Evolutionary conservation across 2,329 filamentous ascomycete genomes (phyloP), one percentile per base, ranked within the genome.

Genomic region (Reticulascus tulasneorum): DNA sequence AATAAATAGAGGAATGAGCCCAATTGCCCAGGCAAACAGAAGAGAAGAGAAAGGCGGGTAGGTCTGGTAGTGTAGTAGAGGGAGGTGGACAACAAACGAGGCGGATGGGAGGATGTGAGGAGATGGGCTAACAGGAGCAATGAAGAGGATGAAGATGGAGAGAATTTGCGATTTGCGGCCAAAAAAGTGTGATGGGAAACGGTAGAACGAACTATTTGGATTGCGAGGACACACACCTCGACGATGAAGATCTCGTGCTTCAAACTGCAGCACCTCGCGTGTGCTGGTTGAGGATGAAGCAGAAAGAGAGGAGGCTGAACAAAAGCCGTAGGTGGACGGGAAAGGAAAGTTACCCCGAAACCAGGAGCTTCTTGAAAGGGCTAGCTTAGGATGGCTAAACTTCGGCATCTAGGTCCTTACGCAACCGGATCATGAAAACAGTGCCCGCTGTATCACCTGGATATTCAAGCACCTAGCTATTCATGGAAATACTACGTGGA

Each of bases 171-270:
- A n/a, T n/a, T 21, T 34, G 29, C 34, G 21, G 23, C 23, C 18
- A 40, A 30, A 28, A 43, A 43, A 36, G 40, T 12, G 40, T 35
- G 29, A 33, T 35, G 40, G 31, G 28, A 46, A 37, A 38, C 38
- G 44, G 38, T 32, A 36, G 29, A 45, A 46, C 45, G 43, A 47
- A 47, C 45, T 46, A 35, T 46, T 39, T 40, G 29, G 17, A 29
- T 37, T 36, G 40, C 28, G 37, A 40, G 40, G 38, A 29, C 40
- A 18, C 29, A 35, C 29, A 37, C 32, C 40, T 42, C 40, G 32
- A 42, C 37, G 40, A 42, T 37, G 32, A 32, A 29, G 24, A 36
- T 36, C 37, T 42, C 23, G 37, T 41, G 28, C 32, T 42, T 37
- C 40, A 32, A 42, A 37, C 22, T 15, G 29, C 21, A 35, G 26